phyloP scores from a whole-genome alignment of 768 basidiomycete species.

The Pisolithus orientalis region DNA sequence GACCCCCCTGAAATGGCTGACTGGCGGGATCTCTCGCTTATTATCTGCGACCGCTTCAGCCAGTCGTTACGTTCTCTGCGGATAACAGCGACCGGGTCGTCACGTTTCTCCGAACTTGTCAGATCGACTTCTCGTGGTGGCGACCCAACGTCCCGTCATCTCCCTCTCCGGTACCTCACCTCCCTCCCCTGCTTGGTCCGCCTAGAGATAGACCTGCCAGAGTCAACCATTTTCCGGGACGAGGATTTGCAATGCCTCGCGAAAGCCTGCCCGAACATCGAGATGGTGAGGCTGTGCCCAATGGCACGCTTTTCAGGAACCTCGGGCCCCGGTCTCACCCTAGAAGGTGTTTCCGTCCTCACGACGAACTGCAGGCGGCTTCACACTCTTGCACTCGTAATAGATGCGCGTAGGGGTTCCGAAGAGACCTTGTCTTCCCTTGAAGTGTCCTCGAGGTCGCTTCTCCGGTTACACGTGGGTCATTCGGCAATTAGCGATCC shows the following conservation, averaged over 20 bases:
- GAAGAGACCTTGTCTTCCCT: conserved; percentile 41
- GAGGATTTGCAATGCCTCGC: conserved; percentile 55
- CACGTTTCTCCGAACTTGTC: conserved; percentile 77
- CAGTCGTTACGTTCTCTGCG: conserved; percentile 53
- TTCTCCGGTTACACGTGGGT: conserved; percentile 67
- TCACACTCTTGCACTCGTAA: conserved; percentile 59
- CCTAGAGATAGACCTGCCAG: conserved; percentile 76
- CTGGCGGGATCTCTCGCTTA: conserved; percentile 64
- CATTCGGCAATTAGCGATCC: conserved; percentile 69
- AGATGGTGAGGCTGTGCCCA: conserved; percentile 62
- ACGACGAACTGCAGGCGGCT: conserved; percentile 52
- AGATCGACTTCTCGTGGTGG: conserved; percentile 63
- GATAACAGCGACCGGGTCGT: conserved; percentile 59
- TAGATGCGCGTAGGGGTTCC: conserved; percentile 48
- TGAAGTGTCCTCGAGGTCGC: conserved; percentile 53
- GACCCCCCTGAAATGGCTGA: conserved; percentile 71
- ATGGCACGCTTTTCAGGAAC: conserved; percentile 56
- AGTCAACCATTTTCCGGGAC: conserved; percentile 61
- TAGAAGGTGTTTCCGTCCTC: conserved; percentile 58
- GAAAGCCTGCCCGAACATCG: conserved; percentile 59
- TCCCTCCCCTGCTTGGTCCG: conserved; percentile 49
- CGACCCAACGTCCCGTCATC: conserved; percentile 52
- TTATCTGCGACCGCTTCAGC: conserved; percentile 60
- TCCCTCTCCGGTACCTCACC: conserved; percentile 55
- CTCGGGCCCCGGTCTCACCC: conserved; percentile 49